Evolutionary conservation across 805 yeast species (phyloP).

Genomic region (Barnettozyma californica): DNA sequence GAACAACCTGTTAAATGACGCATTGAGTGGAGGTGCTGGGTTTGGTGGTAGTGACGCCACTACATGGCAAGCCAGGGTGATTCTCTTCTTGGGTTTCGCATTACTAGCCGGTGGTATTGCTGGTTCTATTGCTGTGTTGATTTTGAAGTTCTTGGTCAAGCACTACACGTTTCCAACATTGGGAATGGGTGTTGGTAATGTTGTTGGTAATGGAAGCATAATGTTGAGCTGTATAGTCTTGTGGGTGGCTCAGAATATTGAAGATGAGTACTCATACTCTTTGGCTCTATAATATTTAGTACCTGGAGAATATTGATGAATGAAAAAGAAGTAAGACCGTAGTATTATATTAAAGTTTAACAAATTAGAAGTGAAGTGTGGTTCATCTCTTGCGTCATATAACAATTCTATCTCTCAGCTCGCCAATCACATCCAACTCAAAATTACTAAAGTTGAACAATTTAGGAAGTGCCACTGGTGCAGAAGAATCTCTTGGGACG

Average conservation of each 20-base stretch:
- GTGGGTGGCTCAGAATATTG: constrained; percentile 94
- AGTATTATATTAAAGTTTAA: not conserved
- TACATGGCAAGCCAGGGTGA: constrained; percentile 91
- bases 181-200: constrained; percentile 91
- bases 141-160: constrained; percentile 76
- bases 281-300: constrained; percentile 53
- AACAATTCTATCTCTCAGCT: constrained; percentile 19
- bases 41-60: constrained; percentile 41
- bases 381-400: constrained; percentile 1
- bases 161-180: constrained; percentile 81
- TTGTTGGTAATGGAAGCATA: constrained; percentile 68
- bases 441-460: constrained; percentile 68
- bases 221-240: constrained; percentile 85
- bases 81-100: constrained; percentile 88
- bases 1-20: constrained; percentile 33
- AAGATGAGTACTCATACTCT: constrained; percentile 93
- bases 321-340: not conserved
- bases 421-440: constrained; percentile 49
- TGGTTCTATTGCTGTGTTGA: constrained; percentile 84
- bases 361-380: not conserved
- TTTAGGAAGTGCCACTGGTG: constrained; percentile 38
- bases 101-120: constrained; percentile 91
- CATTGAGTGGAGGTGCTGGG: constrained; percentile 27
- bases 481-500: constrained; percentile 52
- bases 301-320: not conserved